Conservation (phyloP, 176 grass and related monocot species). For the Oryza rufipogon region DNA sequence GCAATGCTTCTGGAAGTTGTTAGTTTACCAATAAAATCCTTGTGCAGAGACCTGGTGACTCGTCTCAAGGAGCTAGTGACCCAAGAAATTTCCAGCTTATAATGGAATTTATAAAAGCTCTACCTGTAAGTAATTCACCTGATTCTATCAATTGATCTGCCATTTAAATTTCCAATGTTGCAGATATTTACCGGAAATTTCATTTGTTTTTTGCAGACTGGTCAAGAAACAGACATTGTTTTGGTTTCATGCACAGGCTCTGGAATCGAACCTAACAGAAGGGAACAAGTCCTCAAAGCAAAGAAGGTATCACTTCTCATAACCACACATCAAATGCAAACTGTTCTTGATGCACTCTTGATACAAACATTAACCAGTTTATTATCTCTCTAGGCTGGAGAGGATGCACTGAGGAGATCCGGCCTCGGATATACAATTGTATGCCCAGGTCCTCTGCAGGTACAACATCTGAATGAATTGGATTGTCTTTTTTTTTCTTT, state of each 20-base stretch:
- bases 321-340: slow-evolving; percentile 4
- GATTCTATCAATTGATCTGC: neutral
- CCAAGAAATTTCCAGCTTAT: slow-evolving; percentile 85
- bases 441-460: slow-evolving; percentile 86
- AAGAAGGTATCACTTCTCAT: slow-evolving; percentile 70
- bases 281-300: slow-evolving; percentile 97
- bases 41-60: slow-evolving; percentile 79
- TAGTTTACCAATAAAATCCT: slow-evolving; percentile 32
- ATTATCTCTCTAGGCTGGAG: slow-evolving; percentile 65
- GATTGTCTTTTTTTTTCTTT: neutral
- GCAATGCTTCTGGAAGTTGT: neutral
- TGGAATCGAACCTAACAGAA: slow-evolving; percentile 80
- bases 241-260: slow-evolving; percentile 94
- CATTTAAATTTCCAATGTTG: neutral
- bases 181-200: neutral
- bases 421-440: slow-evolving; percentile 98
- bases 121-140: slow-evolving; percentile 67
- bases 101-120: slow-evolving; percentile 92
- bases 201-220: slow-evolving; percentile 53
- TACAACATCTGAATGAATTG: slow-evolving; percentile 16
- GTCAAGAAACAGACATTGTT: slow-evolving; percentile 92
- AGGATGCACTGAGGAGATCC: slow-evolving; percentile 89
- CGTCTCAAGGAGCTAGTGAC: slow-evolving; percentile 66
- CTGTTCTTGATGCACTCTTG: neutral
- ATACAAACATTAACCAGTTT: slow-evolving; percentile 33